Evolutionary conservation across 2,329 filamentous ascomycete genomes (phyloP).

Genomic region (Trichophyton simii): DNA sequence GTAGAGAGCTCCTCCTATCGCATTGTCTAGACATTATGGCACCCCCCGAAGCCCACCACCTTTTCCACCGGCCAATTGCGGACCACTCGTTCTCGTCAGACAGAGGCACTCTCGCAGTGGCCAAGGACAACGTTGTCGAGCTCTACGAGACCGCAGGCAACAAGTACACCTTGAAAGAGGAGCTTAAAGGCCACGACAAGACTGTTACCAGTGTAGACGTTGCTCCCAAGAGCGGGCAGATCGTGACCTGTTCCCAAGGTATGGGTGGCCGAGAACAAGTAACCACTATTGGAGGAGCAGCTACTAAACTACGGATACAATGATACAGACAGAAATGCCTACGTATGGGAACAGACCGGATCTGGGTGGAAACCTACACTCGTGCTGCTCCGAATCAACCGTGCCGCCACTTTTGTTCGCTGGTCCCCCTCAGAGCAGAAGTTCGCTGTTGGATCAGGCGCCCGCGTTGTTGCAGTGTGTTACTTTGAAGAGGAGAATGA

Average conservation of each 20-base stretch:
- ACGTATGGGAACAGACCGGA: slow-evolving; percentile 93
- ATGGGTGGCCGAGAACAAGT: slow-evolving; percentile 12
- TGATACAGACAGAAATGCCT: slow-evolving; percentile 73
- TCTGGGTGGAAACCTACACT: slow-evolving; percentile 92
- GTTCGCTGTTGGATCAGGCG: slow-evolving; percentile 92
- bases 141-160: slow-evolving; percentile 64
- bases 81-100: slow-evolving; percentile 98
- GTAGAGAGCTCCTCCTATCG: slow-evolving; percentile 98
- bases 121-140: slow-evolving; percentile 79
- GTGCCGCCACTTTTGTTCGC: slow-evolving; percentile 89
- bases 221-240: slow-evolving; percentile 76
- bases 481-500: slow-evolving; percentile 99
- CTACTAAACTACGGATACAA: not conserved
- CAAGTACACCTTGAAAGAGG: slow-evolving; percentile 73
- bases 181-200: slow-evolving; percentile 94
- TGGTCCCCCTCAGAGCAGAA: slow-evolving; percentile 97
- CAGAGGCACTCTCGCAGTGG: slow-evolving; percentile 74
- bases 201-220: slow-evolving; percentile 93
- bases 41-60: slow-evolving; percentile 80
- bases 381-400: slow-evolving; percentile 90
- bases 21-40: slow-evolving; percentile 49
- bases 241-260: slow-evolving; percentile 97
- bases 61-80: slow-evolving; percentile 91
- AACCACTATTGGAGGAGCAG: not conserved
- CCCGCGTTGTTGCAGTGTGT: slow-evolving; percentile 88